phyloP scores from a whole-genome alignment of 257 asterid genomes.

The Penstemon newberryi region DNA sequence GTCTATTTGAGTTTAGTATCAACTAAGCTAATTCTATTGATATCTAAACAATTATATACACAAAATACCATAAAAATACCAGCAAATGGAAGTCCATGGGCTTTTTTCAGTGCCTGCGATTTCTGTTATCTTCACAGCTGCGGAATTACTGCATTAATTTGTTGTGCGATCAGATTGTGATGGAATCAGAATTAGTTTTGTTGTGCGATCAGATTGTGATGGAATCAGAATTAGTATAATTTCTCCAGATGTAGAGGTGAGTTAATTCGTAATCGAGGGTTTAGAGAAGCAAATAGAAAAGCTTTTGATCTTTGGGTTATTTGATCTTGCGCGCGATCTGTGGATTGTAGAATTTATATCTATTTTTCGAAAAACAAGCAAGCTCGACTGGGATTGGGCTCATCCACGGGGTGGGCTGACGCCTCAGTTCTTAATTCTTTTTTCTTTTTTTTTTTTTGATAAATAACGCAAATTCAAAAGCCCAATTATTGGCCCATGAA shows the following conservation, averaged over 20 bases:
- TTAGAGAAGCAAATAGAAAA: background rate
- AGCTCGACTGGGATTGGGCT: background rate
- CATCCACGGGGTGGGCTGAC: background rate
- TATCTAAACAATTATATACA: background rate
- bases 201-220: background rate
- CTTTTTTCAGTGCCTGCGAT: background rate
- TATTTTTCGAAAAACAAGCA: background rate
- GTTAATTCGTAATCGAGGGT: conserved; percentile 5
- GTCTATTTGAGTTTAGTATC: background rate
- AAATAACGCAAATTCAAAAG: no score
- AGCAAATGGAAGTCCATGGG: background rate
- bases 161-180: background rate
- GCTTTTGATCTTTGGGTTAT: background rate
- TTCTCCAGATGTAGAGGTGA: background rate
- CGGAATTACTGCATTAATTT: background rate
- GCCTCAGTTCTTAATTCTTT: background rate
- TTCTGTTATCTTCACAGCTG: background rate
- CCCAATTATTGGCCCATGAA: no score
- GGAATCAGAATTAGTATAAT: no score
- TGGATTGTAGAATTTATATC: background rate
- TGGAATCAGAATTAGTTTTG: background rate
- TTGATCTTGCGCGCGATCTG: conserved; percentile 23
- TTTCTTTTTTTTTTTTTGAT: background rate
- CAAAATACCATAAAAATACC: background rate
- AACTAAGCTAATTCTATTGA: background rate